These are phyloP conservation scores for Malbranchea zuffiana DNA, from an alignment of 2,329 filamentous ascomycete genomes.

Conservation along the genomic window DNA sequence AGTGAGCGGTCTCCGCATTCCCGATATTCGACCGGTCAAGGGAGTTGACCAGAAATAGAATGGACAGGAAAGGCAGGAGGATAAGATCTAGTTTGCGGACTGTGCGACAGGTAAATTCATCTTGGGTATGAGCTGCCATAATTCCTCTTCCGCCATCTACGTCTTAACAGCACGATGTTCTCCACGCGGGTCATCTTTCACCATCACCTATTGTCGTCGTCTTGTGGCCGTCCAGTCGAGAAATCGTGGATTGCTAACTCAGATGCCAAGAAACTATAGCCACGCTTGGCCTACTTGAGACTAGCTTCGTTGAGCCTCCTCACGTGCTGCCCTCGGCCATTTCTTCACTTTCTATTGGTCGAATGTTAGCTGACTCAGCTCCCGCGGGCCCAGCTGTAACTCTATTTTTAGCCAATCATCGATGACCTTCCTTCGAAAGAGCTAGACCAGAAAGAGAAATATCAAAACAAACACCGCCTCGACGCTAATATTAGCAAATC, in stretches of 20 bases:
- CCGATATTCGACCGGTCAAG: constrained; percentile 46
- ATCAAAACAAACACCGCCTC: constrained; percentile 16
- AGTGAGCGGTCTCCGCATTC: constrained; percentile 48
- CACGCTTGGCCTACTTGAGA: too few species aligned
- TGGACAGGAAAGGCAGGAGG: constrained; percentile 41
- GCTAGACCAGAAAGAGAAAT: constrained; percentile 9
- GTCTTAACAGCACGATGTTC: too few species aligned
- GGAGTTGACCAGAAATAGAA: constrained; percentile 44
- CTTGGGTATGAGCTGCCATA: constrained; percentile 4
- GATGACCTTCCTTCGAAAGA: not conserved
- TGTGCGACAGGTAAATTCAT: constrained; percentile 12
- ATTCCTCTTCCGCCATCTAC: too few species aligned
- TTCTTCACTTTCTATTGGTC: too few species aligned
- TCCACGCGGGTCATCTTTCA: too few species aligned
- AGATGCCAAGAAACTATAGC: too few species aligned
- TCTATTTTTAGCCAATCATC: constrained; percentile 2
- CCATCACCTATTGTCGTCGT: too few species aligned
- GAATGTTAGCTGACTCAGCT: too few species aligned
- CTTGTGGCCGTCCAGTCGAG: too few species aligned
- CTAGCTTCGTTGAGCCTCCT: too few species aligned
- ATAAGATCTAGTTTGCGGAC: constrained; percentile 40
- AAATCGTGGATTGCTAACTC: too few species aligned
- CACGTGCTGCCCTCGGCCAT: too few species aligned
- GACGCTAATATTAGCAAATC: not conserved
- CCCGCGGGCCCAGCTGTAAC: constrained; percentile 2